Conservation (phyloP, 1,284 basidiomycete species). For the Peniophora sp. region DNA sequence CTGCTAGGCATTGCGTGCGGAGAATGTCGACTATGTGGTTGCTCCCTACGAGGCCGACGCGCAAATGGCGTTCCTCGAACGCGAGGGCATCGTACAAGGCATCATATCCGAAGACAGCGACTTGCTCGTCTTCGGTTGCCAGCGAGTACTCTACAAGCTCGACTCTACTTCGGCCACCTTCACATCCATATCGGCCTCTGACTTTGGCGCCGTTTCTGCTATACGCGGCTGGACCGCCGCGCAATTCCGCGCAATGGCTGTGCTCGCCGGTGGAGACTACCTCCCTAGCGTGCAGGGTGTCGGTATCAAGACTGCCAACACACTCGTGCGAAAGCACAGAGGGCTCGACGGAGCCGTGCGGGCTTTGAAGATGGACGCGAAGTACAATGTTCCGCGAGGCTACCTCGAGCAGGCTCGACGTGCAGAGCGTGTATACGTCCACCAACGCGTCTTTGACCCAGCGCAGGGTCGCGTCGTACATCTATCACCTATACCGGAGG, state of each 20-base stretch:
- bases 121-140: slow-evolving; percentile 93
- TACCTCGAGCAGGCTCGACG: slow-evolving; percentile 69
- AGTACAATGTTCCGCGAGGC: slow-evolving; percentile 69
- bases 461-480: slow-evolving; percentile 55
- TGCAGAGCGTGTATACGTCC: slow-evolving; percentile 90
- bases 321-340: slow-evolving; percentile 76
- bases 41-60: slow-evolving; percentile 99
- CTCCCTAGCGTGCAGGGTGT: slow-evolving; percentile 89
- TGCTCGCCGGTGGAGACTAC: slow-evolving; percentile 97
- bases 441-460: slow-evolving; percentile 93
- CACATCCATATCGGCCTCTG: slow-evolving; percentile 69
- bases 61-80: slow-evolving; percentile 91
- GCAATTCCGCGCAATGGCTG: slow-evolving; percentile 93
- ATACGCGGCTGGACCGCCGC: slow-evolving; percentile 77
- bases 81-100: slow-evolving; percentile 76
- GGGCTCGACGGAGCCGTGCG: slow-evolving; percentile 85
- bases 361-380: slow-evolving; percentile 76
- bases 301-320: slow-evolving; percentile 92
- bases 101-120: slow-evolving; percentile 99
- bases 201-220: slow-evolving; percentile 63
- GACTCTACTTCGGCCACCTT: slow-evolving; percentile 71
- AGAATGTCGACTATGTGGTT: slow-evolving; percentile 80
- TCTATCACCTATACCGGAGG: slow-evolving; percentile 50
- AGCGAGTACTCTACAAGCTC: slow-evolving; percentile 81
- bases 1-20: slow-evolving; percentile 71